A percentile compares a stretch with the other conserved stretches of the same genome.
Evolutionary conservation across 169 alveolate genomes (phyloP).

Genomic region (Toxoplasma gondii): DNA sequence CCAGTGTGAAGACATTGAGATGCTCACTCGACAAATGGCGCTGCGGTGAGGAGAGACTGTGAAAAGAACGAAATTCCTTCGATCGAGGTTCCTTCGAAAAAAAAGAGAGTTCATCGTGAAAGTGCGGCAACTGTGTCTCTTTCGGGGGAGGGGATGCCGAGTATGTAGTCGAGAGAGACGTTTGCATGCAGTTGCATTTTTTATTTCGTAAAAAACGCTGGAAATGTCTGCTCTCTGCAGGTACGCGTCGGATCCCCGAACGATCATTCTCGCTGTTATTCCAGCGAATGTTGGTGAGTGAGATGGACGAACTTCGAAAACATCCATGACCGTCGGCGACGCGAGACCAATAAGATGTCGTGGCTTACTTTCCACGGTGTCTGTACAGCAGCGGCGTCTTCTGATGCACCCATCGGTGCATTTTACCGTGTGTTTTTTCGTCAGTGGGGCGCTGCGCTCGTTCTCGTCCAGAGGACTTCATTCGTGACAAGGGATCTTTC

Average conservation of each 20-base stretch:
- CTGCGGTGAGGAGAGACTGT: constrained; percentile 40
- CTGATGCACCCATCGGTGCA: background rate
- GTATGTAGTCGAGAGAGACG: too few relatives aligned
- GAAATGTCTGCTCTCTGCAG: background rate
- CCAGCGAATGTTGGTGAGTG: constrained; percentile 93
- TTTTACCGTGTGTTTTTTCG: background rate
- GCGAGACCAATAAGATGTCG: background rate
- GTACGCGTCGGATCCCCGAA: constrained; percentile 95
- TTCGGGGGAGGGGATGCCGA: too few relatives aligned
- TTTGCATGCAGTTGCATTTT: too few relatives aligned
- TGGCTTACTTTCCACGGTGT: background rate
- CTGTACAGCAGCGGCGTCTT: too few relatives aligned
- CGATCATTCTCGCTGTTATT: constrained; percentile 95
- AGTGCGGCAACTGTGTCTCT: too few relatives aligned
- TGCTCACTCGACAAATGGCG: constrained; percentile 90
- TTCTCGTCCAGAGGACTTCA: too few relatives aligned
- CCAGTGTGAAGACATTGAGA: constrained; percentile 95
- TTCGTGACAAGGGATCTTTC: too few relatives aligned
- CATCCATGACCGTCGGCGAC: background rate
- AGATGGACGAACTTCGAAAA: background rate
- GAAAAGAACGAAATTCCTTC: too few relatives aligned
- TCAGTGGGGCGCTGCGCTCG: background rate
- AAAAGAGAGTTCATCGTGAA: background rate
- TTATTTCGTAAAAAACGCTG: too few relatives aligned
- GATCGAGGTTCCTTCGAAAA: background rate